Base-by-base conservation (phyloP, 148 eudicot species). In the Rhododendron vialii region DNA sequence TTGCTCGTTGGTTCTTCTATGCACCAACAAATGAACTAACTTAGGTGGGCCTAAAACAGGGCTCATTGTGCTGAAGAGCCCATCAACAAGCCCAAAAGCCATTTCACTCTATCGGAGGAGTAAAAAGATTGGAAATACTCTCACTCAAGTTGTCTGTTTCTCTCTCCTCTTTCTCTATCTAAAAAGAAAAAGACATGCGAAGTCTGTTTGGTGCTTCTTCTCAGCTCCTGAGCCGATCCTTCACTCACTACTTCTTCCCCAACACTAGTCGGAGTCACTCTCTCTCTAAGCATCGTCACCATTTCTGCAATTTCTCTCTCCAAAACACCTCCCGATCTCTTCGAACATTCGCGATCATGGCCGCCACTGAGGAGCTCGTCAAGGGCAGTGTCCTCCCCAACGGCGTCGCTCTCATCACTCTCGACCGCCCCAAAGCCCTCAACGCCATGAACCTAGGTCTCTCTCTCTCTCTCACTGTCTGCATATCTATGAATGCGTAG, bases 341-440 rank as follows among this genome's bases (percentile, higher is more conserved):
- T 18, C 90, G 92, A 88, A 86, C 83, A 82, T 91, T 91, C 85
- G 82, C 92, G 76, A 47, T 83, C 59, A 95, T 95, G 98, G 89
- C 98, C 65, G 59, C 92, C 90, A 51, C 85, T 83, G 95, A 93
- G 28, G 96, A 94, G 84, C 90, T 92, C 74, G 96, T 96, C 88
- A 96, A 91, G 87, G 98, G 94, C 8, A 88, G 55, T 76, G 90
- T 96, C 67, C 92, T 88, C 65, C 98, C 95, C 4, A 96, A 96
- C 90, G 99, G 99, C 88, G 91, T 96, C 89, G 98, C 98, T 51
- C 87, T 95, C 88, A 89, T 96, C 91, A 96, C 98, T 85, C 97
- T 96, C 83, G 96, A 96, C 89, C 99, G 99, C 82, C 93, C 99
- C 84, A 94, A 93, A 92, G 98, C 99, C 84, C 99, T 96, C 86